phyloP scores from a whole-genome alignment of 768 basidiomycete genomes.

The Rhodotorula toruloides region DNA sequence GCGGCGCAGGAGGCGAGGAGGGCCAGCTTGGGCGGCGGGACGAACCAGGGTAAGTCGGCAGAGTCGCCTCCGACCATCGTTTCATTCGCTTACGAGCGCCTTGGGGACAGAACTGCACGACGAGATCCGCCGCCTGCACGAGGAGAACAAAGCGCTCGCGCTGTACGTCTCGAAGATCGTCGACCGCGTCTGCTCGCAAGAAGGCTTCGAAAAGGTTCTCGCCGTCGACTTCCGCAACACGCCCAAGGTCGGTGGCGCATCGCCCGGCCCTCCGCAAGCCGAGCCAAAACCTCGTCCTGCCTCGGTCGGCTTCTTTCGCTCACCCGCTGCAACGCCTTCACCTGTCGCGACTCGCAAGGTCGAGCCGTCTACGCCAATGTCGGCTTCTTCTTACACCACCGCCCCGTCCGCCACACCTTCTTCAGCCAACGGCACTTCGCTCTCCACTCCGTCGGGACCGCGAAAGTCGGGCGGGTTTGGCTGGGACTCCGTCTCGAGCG shows the following conservation, averaged over 20 bases:
- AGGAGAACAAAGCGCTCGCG: constrained; percentile 60
- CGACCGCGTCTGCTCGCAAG: constrained; percentile 90
- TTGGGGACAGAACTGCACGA: constrained; percentile 13
- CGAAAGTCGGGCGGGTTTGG: constrained; percentile 13
- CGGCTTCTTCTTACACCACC: not conserved
- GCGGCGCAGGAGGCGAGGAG: constrained; percentile 6
- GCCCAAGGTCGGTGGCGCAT: constrained; percentile 16
- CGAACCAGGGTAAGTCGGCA: too few species aligned
- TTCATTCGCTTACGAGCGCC: too few species aligned
- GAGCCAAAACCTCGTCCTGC: constrained; percentile 15
- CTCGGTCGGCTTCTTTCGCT: constrained; percentile 20
- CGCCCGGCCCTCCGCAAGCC: not conserved
- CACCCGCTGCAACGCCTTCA: not conserved
- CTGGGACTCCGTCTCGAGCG: constrained; percentile 30
- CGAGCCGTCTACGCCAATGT: not conserved
- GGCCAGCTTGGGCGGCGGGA: too few species aligned
- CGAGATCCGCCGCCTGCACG: constrained; percentile 37
- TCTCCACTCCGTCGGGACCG: constrained; percentile 1
- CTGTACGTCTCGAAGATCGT: constrained; percentile 96
- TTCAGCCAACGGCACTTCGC: not conserved
- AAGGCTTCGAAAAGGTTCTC: constrained; percentile 93
- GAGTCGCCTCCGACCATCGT: too few species aligned
- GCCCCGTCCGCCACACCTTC: constrained; percentile 5
- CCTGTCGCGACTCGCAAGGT: not conserved
- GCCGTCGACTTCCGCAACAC: constrained; percentile 59